Evolutionary conservation across 75 land plant species (phyloP), one percentile per base, ranked within the genome.

Genomic region (Picea sitchensis): DNA sequence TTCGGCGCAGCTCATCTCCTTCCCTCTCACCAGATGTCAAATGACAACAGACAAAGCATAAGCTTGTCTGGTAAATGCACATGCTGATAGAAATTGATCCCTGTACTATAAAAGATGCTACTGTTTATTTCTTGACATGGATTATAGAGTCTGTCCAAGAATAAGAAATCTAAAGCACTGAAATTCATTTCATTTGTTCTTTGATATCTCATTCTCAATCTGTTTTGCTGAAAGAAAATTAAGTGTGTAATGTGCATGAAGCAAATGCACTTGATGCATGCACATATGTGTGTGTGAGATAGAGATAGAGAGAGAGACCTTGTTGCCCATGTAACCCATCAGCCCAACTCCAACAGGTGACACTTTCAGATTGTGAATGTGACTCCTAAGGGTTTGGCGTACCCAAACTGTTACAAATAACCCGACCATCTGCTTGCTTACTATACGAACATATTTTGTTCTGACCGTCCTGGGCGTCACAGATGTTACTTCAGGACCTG

Each of bases 401-500:
- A 92, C 93, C 98, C 98, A 96, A 12, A 96, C 81, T 20, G 96
- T 88, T 11, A 96, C 73, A 67, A 92, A 91, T 65, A 96, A 90
- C 44, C 98, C 98, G 21, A 96, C 94, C 98, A 96, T 94, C 75
- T 96, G 98, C 86, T 94, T 96, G 79, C 98, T 94, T 30, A 88
- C 90, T 61, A 94, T 88, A 23, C 92, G 76, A 15, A 92, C 92
- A 80, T 92, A 92, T 36, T 65, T 68, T 17, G 73, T 67, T 61
- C 80, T 59, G 13, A 64, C 14, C 36, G 82, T 85, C 14, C 23
- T 31, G 54, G 26, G 7, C 7, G 38, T 60, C 65, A 11, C 21
- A 14, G 20, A 21, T 0, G 9, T 34, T 1, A 3, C 58, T 41
- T 74, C 41, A 62, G 80, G 81, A 38, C 20, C 47, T 14, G 79